Percentiles rank a stretch among this genome's conserved stretches.
Evolutionary conservation across 805 yeast genomes (phyloP).

Genomic region (Yarrowia sp.): DNA sequence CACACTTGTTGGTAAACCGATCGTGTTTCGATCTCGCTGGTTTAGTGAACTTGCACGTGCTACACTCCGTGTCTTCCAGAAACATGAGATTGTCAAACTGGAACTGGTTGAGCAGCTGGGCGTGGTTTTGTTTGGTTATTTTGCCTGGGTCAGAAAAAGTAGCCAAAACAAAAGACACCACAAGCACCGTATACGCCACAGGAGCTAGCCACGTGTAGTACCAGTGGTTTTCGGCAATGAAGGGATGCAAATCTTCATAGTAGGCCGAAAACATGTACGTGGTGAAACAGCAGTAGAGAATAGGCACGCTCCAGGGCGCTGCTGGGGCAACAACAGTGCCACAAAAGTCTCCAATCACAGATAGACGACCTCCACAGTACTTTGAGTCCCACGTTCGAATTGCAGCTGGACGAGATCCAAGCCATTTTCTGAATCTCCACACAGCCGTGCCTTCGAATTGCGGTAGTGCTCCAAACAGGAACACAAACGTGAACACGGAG

Average conservation of each 20-base stretch:
- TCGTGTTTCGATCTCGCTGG: slow-evolving; percentile 67
- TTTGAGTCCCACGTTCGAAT: not conserved
- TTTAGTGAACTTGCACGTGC: slow-evolving; percentile 47
- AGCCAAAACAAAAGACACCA: slow-evolving; percentile 32
- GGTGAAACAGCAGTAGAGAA: slow-evolving; percentile 28
- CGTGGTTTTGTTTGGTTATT: slow-evolving; percentile 34
- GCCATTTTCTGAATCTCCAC: not conserved
- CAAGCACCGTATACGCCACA: slow-evolving; percentile 32
- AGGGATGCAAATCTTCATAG: slow-evolving; percentile 27
- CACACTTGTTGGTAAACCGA: slow-evolving; percentile 48
- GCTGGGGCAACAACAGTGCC: not conserved
- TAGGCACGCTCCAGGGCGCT: slow-evolving; percentile 30
- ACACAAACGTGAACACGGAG: slow-evolving; percentile 35
- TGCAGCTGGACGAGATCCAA: not conserved
- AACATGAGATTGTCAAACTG: slow-evolving; percentile 53
- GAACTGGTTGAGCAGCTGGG: slow-evolving; percentile 33
- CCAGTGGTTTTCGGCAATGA: slow-evolving; percentile 26
- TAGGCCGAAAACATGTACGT: slow-evolving; percentile 27
- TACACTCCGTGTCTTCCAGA: slow-evolving; percentile 46
- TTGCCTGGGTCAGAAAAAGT: slow-evolving; percentile 42
- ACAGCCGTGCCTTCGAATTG: slow-evolving; percentile 33
- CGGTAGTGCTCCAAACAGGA: slow-evolving; percentile 40
- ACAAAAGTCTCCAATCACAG: slow-evolving; percentile 26
- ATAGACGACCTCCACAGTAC: slow-evolving; percentile 31
- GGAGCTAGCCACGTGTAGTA: slow-evolving; percentile 27